Evolutionary conservation across 805 yeast genomes (phyloP), one percentile per base, ranked within the genome.

Genomic region (Maudiozyma turicensis): DNA sequence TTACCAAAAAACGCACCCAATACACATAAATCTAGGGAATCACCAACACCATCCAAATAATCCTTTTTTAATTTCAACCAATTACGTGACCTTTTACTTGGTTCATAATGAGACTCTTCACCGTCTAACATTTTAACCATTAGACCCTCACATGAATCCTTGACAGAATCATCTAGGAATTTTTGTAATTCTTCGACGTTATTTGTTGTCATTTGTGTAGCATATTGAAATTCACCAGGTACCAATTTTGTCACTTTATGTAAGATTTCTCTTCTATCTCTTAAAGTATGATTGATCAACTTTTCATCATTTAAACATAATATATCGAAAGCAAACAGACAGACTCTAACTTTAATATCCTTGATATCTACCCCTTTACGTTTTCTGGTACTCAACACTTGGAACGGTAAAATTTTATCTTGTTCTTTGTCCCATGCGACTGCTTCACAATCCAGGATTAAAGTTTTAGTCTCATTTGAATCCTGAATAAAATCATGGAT

Each of bases 61-160:
- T 93, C 99, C 66, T 93, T 93, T 67, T 93, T 93, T 62, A 93
- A 72, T 62, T 93, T 93, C 53, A 93, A 74, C 99, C 99, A 93
- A 66, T 93, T 90, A 50, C 96, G 74, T 1, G 96, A 86, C 63
- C 99, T 76, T 65, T 91, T 91, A 28, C 95, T 86, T 20, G 99
- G 99, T 68, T 93, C 96, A 64, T 93, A 93, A 47, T 71, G 78
- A 3, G 95, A 83, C 45, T 89, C 96, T 10, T 65, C 65, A 1
- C 95, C 95, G 49, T 85, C 83, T 37, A 91, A 69, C 67, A 87
- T 80, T 64, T 93, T 93, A 41, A 93, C 90, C 99, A 93, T 93
- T 46, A 93, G 73, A 0, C 99, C 99, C 66, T 93, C 99, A 64
- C 99, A 93, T 13, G 88, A 72, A 58, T 86, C 93, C 58, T 84